Evolutionary conservation across 2,329 filamentous ascomycete species (phyloP).

Genomic region (Bipolaris cookei): DNA sequence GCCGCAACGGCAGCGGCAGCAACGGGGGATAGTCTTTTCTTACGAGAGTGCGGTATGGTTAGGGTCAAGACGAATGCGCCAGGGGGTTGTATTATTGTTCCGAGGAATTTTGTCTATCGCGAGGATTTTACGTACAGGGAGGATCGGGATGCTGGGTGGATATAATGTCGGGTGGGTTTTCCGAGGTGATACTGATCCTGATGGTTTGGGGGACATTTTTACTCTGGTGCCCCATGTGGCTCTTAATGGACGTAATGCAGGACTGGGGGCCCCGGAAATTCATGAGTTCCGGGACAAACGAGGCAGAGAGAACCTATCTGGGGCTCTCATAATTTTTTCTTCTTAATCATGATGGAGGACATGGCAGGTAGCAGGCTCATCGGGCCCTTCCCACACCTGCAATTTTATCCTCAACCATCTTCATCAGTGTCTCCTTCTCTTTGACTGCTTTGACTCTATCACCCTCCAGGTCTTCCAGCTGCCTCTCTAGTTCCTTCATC

Average conservation of each 20-base stretch:
- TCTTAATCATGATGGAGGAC: not conserved
- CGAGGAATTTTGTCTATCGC: constrained; percentile 15
- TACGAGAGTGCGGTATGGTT: constrained; percentile 26
- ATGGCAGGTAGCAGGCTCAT: constrained; percentile 9
- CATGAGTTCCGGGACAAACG: not conserved
- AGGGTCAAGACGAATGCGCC: constrained; percentile 14
- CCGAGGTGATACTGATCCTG: not conserved
- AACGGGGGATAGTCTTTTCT: constrained; percentile 15
- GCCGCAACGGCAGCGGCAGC: not conserved
- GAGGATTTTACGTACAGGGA: not conserved
- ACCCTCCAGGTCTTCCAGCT: constrained; percentile 52
- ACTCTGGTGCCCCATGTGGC: too few species aligned
- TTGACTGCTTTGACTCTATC: constrained; percentile 50
- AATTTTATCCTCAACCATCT: constrained; percentile 57
- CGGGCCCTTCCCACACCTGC: constrained; percentile 36
- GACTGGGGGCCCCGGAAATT: not conserved
- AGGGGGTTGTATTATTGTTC: constrained; percentile 21
- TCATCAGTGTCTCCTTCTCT: constrained; percentile 53
- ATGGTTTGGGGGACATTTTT: not conserved
- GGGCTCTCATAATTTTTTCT: not conserved
- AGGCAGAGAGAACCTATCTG: not conserved
- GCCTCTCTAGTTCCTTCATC: constrained; percentile 53
- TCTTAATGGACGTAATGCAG: not conserved
- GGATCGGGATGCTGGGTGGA: not conserved
- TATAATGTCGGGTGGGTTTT: not conserved